A percentile compares a stretch with the other conserved stretches of the same genome.
Conservation (phyloP, 768 basidiomycete species). For the Rhizopogon vulgaris region DNA sequence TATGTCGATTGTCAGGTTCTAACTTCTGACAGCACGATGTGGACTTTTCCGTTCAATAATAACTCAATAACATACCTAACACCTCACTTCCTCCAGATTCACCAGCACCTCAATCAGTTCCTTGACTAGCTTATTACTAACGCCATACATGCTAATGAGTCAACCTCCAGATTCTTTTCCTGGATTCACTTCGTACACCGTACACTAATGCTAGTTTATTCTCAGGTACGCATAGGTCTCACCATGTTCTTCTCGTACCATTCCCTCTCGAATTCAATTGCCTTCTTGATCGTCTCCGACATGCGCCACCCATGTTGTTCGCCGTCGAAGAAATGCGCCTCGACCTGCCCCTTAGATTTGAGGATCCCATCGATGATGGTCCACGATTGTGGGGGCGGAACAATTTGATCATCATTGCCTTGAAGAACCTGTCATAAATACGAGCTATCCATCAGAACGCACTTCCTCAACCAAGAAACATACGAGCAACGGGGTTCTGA, state of each 20-base stretch:
- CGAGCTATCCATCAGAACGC: constrained; percentile 1
- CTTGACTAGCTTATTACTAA: no score
- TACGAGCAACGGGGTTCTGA: constrained; percentile 59
- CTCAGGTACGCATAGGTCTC: neutral
- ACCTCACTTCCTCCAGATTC: no score
- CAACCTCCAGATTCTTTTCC: no score
- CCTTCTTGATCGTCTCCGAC: constrained; percentile 28
- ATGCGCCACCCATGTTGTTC: constrained; percentile 39
- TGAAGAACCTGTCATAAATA: constrained; percentile 52
- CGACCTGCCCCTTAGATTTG: constrained; percentile 12
- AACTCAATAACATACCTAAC: no score
- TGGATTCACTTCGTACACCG: neutral
- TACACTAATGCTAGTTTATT: neutral
- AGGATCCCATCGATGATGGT: neutral
- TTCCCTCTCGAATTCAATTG: constrained; percentile 27
- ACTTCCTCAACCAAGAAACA: constrained; percentile 31
- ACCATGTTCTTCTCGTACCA: constrained; percentile 27
- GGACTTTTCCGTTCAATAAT: no score
- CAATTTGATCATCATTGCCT: constrained; percentile 55
- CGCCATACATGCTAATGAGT: no score
- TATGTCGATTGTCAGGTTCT: no score
- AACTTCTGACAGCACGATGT: no score
- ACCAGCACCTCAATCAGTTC: no score
- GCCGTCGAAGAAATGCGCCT: constrained; percentile 35
- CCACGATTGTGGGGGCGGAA: constrained; percentile 58